Evolutionary conservation across 306 rosid genomes (phyloP).

Genomic region (Abrus precatorius): DNA sequence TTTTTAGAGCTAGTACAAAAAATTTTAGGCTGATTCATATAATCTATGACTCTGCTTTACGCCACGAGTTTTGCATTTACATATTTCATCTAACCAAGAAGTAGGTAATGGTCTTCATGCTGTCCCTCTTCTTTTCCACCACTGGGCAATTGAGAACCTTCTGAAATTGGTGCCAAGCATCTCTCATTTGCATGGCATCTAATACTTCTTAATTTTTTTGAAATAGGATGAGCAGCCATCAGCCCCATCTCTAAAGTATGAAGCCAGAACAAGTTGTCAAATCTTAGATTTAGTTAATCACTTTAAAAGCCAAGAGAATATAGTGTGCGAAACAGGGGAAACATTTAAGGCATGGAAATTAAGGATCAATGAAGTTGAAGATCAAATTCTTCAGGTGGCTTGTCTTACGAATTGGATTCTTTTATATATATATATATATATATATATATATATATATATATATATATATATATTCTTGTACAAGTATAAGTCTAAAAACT

Average conservation of each 20-base stretch:
- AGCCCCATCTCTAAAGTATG: constrained; percentile 30
- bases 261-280: constrained; percentile 63
- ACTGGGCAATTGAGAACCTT: constrained; percentile 27
- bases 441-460: background rate
- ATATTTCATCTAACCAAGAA: constrained; percentile 4
- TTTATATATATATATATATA: background rate
- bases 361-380: constrained; percentile 34
- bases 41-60: constrained; percentile 35
- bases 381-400: constrained; percentile 32
- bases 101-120: constrained; percentile 21
- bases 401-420: constrained; percentile 45
- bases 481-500: too few relatives aligned
- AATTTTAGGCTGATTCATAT: constrained; percentile 47
- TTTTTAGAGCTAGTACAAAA: constrained; percentile 27
- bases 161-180: constrained; percentile 10
- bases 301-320: constrained; percentile 42
- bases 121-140: constrained; percentile 11
- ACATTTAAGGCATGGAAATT: constrained; percentile 30
- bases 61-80: constrained; percentile 62
- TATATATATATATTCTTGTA: too few relatives aligned
- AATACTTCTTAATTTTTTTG: constrained; percentile 49
- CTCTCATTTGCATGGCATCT: constrained; percentile 58
- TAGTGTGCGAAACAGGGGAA: constrained; percentile 27
- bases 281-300: constrained; percentile 47
- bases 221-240: constrained; percentile 22